These are phyloP conservation scores for Microascus cirrosus DNA, from an alignment of 2,329 filamentous ascomycete genomes.

Conservation along the genomic window DNA sequence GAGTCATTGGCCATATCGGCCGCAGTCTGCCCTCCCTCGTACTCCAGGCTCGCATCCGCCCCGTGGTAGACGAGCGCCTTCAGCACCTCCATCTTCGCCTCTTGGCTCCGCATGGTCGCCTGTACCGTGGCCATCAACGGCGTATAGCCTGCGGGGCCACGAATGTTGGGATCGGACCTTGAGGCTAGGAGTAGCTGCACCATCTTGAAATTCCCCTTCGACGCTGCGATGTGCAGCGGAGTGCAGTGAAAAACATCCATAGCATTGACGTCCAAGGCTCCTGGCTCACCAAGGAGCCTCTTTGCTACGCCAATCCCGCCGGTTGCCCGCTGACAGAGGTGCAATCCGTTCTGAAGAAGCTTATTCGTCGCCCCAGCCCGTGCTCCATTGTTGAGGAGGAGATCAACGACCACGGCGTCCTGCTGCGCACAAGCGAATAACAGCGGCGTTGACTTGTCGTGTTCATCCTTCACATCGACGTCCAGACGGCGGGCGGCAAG, in stretches of 20 bases:
- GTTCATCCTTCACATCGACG: constrained; percentile 12
- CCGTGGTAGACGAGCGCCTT: constrained; percentile 10
- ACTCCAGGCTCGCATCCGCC: constrained; percentile 11
- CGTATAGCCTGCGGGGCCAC: constrained; percentile 11
- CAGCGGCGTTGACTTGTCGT: constrained; percentile 13
- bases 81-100: constrained; percentile 13
- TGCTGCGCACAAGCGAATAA: constrained; percentile 18
- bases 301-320: constrained; percentile 14
- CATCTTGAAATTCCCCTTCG: constrained; percentile 17
- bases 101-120: constrained; percentile 9
- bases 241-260: constrained; percentile 15
- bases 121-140: constrained; percentile 16
- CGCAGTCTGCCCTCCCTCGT: background rate
- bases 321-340: constrained; percentile 13
- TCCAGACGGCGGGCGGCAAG: constrained; percentile 9
- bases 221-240: constrained; percentile 17
- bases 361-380: constrained; percentile 14
- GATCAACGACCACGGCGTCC: constrained; percentile 13
- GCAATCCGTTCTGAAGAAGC: constrained; percentile 12
- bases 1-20: constrained; percentile 1
- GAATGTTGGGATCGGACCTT: constrained; percentile 14
- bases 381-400: constrained; percentile 15
- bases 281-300: constrained; percentile 11
- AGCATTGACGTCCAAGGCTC: constrained; percentile 9
- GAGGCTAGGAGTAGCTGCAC: constrained; percentile 11